These are phyloP conservation scores for Ambrosiella beaveri DNA, from an alignment of 2,329 filamentous ascomycete species.

Conservation along the genomic window DNA sequence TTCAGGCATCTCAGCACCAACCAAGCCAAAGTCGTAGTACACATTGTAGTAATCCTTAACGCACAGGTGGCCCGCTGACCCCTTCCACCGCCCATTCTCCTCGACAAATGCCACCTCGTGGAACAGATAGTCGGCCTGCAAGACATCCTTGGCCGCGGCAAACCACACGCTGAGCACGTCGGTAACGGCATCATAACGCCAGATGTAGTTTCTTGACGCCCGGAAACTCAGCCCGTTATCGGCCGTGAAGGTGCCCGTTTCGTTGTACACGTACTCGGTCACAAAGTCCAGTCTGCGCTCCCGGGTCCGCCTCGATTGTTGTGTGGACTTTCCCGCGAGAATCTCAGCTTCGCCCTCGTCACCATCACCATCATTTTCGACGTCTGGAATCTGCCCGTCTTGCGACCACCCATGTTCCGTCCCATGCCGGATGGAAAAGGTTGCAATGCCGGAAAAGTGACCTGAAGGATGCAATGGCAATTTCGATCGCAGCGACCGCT, in stretches of 20 bases:
- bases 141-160: constrained; percentile 42
- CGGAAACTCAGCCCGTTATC: constrained; percentile 37
- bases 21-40: constrained; percentile 47
- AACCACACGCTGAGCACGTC: constrained; percentile 60
- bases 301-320: not conserved
- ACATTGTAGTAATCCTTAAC: constrained; percentile 56
- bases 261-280: constrained; percentile 49
- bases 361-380: constrained; percentile 3
- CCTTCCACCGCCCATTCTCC: constrained; percentile 33
- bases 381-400: not conserved
- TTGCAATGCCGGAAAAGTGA: constrained; percentile 44
- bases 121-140: constrained; percentile 54
- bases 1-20: constrained; percentile 35
- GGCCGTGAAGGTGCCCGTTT: constrained; percentile 47
- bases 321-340: not conserved
- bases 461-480: constrained; percentile 45
- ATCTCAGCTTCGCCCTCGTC: constrained; percentile 17
- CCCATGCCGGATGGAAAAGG: constrained; percentile 34
- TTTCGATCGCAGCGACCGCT: constrained; percentile 36
- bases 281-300: constrained; percentile 19
- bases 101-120: constrained; percentile 49
- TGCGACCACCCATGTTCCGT: constrained; percentile 4
- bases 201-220: constrained; percentile 51
- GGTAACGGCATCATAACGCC: constrained; percentile 44
- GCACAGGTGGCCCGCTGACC: constrained; percentile 52